phyloP scores from a whole-genome alignment of 1,139 yeast species.

The Pichia sp. region DNA sequence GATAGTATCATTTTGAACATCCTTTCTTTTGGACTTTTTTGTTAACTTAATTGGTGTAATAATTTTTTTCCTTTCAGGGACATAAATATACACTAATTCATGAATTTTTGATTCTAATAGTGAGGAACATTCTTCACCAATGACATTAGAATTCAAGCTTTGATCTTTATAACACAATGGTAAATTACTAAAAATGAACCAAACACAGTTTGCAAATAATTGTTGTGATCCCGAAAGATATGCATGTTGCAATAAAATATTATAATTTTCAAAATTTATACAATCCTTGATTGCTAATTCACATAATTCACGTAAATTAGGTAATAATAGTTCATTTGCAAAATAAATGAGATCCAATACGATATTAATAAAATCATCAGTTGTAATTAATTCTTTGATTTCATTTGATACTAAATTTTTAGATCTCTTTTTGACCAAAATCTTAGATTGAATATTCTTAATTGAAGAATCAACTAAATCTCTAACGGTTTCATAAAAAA shows the following conservation, averaged over 20 bases:
- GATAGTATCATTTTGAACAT: slow-evolving; percentile 18
- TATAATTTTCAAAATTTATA: slow-evolving; percentile 56
- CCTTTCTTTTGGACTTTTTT: neutral
- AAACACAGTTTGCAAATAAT: slow-evolving; percentile 54
- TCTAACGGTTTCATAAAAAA: slow-evolving; percentile 8
- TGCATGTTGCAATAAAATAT: slow-evolving; percentile 51
- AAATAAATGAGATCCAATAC: slow-evolving; percentile 56
- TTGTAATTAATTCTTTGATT: neutral
- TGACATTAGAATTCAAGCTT: slow-evolving; percentile 15
- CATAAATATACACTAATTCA: slow-evolving; percentile 22
- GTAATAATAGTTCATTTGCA: slow-evolving; percentile 59
- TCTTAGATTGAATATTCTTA: neutral
- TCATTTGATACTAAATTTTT: no score
- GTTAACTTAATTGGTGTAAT: neutral
- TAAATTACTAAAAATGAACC: slow-evolving; percentile 64
- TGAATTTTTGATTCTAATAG: slow-evolving; percentile 24
- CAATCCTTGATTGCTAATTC: slow-evolving; percentile 59
- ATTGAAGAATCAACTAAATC: neutral
- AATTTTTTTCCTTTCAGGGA: slow-evolving; percentile 18
- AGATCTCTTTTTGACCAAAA: neutral
- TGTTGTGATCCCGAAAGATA: slow-evolving; percentile 46
- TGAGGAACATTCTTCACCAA: slow-evolving; percentile 21
- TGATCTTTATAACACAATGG: slow-evolving; percentile 55
- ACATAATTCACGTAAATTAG: slow-evolving; percentile 53
- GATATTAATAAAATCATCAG: slow-evolving; percentile 40